Evolutionary conservation across 306 rosid genomes (phyloP).

Genomic region (Trichosanthes truncata): DNA sequence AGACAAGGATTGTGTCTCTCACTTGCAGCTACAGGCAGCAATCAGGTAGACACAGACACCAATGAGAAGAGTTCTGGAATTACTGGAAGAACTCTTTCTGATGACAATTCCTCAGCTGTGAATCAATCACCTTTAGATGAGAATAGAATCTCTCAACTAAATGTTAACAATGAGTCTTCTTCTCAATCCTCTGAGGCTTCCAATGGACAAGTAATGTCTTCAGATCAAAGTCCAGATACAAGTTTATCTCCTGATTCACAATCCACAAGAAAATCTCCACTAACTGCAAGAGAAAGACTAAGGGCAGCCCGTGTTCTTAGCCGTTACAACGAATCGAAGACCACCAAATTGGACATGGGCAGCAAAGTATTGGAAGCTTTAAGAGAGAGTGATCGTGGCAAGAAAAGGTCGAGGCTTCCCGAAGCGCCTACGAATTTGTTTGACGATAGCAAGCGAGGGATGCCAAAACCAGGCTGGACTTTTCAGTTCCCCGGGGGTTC

Average conservation of each 20-base stretch:
- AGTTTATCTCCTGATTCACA: constrained; percentile 20
- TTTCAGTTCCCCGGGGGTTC: constrained; percentile 71
- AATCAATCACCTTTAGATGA: constrained; percentile 19
- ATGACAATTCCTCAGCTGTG: constrained; percentile 15
- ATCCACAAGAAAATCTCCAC: constrained; percentile 32
- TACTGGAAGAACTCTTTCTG: constrained; percentile 24
- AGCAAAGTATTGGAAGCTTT: constrained; percentile 69
- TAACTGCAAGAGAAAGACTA: constrained; percentile 73
- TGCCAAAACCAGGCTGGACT: constrained; percentile 60
- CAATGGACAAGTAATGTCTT: constrained; percentile 24
- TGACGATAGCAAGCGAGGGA: constrained; percentile 79
- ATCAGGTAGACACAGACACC: constrained; percentile 45
- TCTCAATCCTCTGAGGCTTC: constrained; percentile 36
- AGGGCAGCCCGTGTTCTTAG: constrained; percentile 67
- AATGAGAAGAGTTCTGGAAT: constrained; percentile 30
- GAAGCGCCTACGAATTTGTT: constrained; percentile 83
- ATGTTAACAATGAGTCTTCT: constrained; percentile 17
- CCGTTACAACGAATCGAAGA: constrained; percentile 45
- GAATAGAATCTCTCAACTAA: constrained; percentile 24
- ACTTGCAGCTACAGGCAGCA: constrained; percentile 57
- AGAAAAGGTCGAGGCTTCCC: constrained; percentile 72
- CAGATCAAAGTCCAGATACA: constrained; percentile 22
- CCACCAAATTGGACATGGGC: constrained; percentile 55
- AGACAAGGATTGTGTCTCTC: constrained; percentile 29
- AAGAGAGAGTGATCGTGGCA: constrained; percentile 72